A percentile compares a stretch with the other conserved stretches of the same genome.
These are phyloP conservation scores for Desmodesmus armatus DNA, from an alignment of 139 green algal genomes.

Conservation along the genomic window DNA sequence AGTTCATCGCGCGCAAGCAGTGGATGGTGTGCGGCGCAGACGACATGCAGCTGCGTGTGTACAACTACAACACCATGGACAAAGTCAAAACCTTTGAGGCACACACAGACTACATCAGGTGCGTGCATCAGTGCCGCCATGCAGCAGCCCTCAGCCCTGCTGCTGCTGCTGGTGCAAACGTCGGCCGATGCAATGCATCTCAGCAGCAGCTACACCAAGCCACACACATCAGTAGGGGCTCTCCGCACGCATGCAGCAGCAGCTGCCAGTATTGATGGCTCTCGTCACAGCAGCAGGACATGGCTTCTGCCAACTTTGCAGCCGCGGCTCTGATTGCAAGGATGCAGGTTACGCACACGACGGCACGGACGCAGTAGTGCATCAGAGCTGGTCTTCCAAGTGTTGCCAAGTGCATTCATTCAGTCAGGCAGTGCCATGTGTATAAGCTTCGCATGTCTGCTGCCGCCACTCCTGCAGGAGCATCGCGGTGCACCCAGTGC, in stretches of 20 bases:
- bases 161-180: background rate
- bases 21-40: conserved; percentile 96
- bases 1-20: conserved; percentile 98
- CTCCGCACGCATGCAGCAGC: background rate
- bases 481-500: conserved; percentile 93
- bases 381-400: too few relatives aligned
- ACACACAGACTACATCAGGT: conserved; percentile 99
- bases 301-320: too few relatives aligned
- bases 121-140: background rate
- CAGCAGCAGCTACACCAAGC: too few relatives aligned
- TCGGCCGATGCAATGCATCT: background rate
- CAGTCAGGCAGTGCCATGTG: too few relatives aligned
- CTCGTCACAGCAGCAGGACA: too few relatives aligned
- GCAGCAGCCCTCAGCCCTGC: background rate
- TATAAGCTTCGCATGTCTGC: too few relatives aligned
- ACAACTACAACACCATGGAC: conserved; percentile 99
- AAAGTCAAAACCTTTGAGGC: conserved; percentile 98
- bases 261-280: too few relatives aligned
- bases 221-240: too few relatives aligned
- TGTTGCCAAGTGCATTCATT: too few relatives aligned
- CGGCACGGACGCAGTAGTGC: too few relatives aligned
- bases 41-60: conserved; percentile 98
- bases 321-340: too few relatives aligned
- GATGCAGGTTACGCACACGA: too few relatives aligned
- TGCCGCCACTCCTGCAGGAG: conserved; percentile 72